phyloP scores from a whole-genome alignment of 108 stramenopile genomes.

The Cyclostephanos invisitatus region DNA sequence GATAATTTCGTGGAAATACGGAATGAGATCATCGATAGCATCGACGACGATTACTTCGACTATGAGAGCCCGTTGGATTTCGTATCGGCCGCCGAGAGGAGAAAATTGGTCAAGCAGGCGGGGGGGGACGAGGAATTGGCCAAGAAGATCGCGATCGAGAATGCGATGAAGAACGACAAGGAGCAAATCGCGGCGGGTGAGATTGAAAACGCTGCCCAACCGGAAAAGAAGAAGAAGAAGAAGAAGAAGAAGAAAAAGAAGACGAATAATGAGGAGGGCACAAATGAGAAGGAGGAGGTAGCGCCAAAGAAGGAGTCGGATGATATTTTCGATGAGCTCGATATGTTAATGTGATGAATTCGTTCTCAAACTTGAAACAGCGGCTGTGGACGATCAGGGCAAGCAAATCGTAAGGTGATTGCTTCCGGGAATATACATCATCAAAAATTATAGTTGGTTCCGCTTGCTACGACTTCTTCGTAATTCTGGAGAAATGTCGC shows the following conservation, averaged over 20 bases:
- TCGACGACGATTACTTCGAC: conserved; percentile 84
- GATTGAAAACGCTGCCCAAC: neutral
- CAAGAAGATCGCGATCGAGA: conserved; percentile 69
- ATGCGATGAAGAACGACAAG: conserved; percentile 41
- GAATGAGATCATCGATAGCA: conserved; percentile 70
- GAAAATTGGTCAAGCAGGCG: conserved; percentile 66
- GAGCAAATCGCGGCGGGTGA: conserved; percentile 27
- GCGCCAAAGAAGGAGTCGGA: conserved; percentile 10
- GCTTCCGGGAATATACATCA: neutral
- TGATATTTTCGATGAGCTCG: conserved; percentile 22
- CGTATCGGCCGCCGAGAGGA: conserved; percentile 75
- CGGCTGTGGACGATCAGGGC: too few relatives aligned
- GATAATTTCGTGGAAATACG: conserved; percentile 86
- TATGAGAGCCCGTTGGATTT: conserved; percentile 85
- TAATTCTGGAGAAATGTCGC: conserved; percentile 53
- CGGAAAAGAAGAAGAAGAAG: conserved; percentile 21
- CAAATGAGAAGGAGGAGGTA: neutral
- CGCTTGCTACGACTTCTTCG: neutral
- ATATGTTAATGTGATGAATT: too few relatives aligned
- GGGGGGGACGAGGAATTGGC: conserved; percentile 78
- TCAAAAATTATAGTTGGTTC: neutral
- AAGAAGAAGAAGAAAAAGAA: conserved; percentile 34
- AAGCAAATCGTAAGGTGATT: neutral
- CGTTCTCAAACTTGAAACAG: too few relatives aligned
- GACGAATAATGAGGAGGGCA: conserved; percentile 11